These are phyloP conservation scores for Pseudocercospora eumusae DNA, from an alignment of 2,329 filamentous ascomycete species.

Conservation along the genomic window DNA sequence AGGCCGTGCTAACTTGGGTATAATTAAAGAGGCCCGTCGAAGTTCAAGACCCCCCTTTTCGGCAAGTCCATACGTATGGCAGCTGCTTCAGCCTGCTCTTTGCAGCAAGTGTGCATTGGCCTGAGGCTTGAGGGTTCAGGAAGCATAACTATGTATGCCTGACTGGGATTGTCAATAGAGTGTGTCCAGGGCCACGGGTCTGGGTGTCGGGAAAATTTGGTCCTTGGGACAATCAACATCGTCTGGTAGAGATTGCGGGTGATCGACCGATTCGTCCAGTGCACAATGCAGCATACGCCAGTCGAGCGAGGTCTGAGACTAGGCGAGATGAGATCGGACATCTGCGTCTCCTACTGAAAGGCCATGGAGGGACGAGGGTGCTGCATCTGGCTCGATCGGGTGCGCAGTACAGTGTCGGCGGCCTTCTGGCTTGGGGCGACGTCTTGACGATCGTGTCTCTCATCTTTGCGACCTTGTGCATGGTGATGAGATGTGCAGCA, in stretches of 20 bases:
- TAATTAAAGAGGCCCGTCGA: slow-evolving; percentile 10
- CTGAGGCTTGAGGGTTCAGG: no score
- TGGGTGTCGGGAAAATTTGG: slow-evolving; percentile 20
- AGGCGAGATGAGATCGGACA: slow-evolving; percentile 20
- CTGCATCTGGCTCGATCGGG: slow-evolving; percentile 11
- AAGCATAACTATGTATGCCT: neutral
- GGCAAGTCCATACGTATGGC: slow-evolving; percentile 13
- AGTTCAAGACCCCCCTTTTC: slow-evolving; percentile 8
- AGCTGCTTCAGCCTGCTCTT: neutral
- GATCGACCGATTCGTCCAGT: slow-evolving; percentile 23
- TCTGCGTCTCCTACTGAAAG: neutral
- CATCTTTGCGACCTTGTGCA: slow-evolving; percentile 19
- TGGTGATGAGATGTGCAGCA: slow-evolving; percentile 23
- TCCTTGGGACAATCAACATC: slow-evolving; percentile 24
- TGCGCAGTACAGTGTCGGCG: neutral
- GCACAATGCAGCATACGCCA: slow-evolving; percentile 5
- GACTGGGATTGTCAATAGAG: slow-evolving; percentile 14
- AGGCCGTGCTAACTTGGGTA: slow-evolving; percentile 8
- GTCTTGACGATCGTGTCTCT: slow-evolving; percentile 19
- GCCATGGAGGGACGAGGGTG: neutral
- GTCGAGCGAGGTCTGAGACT: slow-evolving; percentile 13
- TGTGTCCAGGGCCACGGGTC: slow-evolving; percentile 21
- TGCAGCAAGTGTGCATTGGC: slow-evolving; percentile 6
- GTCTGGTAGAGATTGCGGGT: slow-evolving; percentile 23
- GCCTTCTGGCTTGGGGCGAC: slow-evolving; percentile 13